phyloP scores from a whole-genome alignment of 2,329 filamentous ascomycete genomes.

The Ustulina deusta region DNA sequence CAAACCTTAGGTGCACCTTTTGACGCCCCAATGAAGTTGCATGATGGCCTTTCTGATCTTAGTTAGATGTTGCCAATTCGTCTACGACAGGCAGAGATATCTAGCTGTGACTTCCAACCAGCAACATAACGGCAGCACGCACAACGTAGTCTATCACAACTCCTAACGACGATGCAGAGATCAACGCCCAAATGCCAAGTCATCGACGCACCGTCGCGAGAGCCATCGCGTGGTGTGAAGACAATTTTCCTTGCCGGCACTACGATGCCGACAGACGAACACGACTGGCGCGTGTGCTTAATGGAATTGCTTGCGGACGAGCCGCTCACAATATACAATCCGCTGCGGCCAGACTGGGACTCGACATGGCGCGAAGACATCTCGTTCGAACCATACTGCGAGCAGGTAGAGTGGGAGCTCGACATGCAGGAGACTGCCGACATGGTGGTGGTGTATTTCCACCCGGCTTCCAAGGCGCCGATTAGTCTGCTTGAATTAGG shows the following conservation, averaged over 20 bases:
- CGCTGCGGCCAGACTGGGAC: conserved; percentile 68
- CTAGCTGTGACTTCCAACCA: not conserved
- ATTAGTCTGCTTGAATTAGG: conserved; percentile 72
- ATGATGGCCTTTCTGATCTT: not conserved
- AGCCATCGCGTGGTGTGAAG: conserved; percentile 37
- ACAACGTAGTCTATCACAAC: not conserved
- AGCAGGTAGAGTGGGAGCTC: conserved; percentile 71
- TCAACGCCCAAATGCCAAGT: conserved; percentile 44
- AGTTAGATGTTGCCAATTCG: not conserved
- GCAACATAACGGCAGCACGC: not conserved
- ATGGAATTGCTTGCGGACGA: conserved; percentile 55
- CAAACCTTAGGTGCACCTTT: not conserved
- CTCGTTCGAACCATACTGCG: conserved; percentile 58
- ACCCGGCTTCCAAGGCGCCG: conserved; percentile 63
- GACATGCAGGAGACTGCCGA: conserved; percentile 64
- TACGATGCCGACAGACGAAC: conserved; percentile 57
- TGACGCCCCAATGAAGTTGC: not conserved
- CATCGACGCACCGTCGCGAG: conserved; percentile 49
- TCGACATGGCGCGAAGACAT: conserved; percentile 63
- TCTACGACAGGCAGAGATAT: not conserved
- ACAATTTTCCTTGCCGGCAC: conserved; percentile 70
- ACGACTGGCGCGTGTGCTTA: conserved; percentile 66
- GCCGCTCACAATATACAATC: conserved; percentile 68
- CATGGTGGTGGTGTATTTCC: conserved; percentile 69
- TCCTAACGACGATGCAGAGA: not conserved